These are phyloP conservation scores for Nicotiana tomentosiformis DNA, from an alignment of 257 asterid species.

Conservation along the genomic window DNA sequence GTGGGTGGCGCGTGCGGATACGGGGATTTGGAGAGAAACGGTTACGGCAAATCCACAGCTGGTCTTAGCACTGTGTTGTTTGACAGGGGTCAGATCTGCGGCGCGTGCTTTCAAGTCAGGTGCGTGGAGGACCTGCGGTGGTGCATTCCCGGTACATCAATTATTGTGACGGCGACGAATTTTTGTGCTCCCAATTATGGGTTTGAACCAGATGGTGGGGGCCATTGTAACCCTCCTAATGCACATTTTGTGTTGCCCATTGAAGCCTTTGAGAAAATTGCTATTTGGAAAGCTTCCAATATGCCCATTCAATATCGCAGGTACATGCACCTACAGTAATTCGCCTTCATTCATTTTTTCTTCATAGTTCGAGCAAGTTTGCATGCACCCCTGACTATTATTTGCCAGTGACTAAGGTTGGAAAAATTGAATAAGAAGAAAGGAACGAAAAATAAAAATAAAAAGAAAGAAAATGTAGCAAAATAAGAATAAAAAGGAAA, in stretches of 20 bases:
- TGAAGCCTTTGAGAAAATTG: conserved; percentile 89
- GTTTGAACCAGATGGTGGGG: conserved; percentile 73
- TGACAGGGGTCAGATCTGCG: conserved; percentile 93
- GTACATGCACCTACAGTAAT: not conserved
- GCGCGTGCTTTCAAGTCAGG: conserved; percentile 79
- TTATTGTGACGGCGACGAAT: conserved; percentile 88
- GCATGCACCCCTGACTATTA: no score
- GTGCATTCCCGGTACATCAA: conserved; percentile 95
- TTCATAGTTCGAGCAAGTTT: no score
- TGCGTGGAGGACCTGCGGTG: conserved; percentile 89
- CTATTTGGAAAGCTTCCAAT: conserved; percentile 87
- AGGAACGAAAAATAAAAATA: no score
- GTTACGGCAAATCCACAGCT: conserved; percentile 92
- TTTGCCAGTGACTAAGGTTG: no score
- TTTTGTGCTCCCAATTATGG: conserved; percentile 94
- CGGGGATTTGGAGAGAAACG: conserved; percentile 62
- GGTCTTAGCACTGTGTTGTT: conserved; percentile 75
- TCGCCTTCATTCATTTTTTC: no score
- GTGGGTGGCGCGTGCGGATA: conserved; percentile 96
- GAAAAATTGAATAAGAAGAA: no score
- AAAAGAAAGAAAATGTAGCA: no score
- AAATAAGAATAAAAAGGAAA: no score
- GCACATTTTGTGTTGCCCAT: conserved; percentile 87
- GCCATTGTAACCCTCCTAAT: conserved; percentile 90
- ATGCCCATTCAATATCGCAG: conserved; percentile 83